These are phyloP conservation scores for Tulasnella sp. DNA, from an alignment of 768 basidiomycete species.

Conservation along the genomic window DNA sequence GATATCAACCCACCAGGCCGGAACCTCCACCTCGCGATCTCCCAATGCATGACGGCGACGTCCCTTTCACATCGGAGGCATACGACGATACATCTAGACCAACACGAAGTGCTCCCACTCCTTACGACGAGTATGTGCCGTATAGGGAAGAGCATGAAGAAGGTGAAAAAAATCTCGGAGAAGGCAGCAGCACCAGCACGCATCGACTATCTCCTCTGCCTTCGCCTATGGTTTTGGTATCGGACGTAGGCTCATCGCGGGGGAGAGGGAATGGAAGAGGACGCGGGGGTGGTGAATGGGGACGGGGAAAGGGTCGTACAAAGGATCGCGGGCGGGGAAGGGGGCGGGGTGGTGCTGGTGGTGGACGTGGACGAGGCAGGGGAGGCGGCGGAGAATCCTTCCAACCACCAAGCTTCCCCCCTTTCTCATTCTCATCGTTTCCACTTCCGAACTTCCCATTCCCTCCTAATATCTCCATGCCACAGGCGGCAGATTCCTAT, in stretches of 20 bases:
- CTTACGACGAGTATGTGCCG: constrained; percentile 50
- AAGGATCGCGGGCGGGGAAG: constrained; percentile 22
- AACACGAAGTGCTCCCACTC: constrained; percentile 54
- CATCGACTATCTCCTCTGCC: too few relatives aligned
- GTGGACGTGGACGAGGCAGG: constrained; percentile 4
- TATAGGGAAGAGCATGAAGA: neutral
- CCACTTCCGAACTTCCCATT: neutral
- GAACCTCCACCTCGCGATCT: constrained; percentile 5
- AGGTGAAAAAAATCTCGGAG: neutral
- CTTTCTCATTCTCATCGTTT: neutral
- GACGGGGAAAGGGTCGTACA: constrained; percentile 24
- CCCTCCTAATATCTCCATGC: neutral
- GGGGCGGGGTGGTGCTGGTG: constrained; percentile 24
- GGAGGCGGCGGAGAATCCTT: neutral
- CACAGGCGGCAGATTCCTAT: neutral
- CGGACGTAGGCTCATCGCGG: neutral
- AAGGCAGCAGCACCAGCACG: neutral
- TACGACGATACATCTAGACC: constrained; percentile 28
- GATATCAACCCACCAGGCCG: neutral
- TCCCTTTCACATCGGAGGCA: neutral
- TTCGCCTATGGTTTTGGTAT: neutral
- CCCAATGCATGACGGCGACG: neutral
- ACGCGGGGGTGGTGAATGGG: constrained; percentile 13
- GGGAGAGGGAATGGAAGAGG: neutral
- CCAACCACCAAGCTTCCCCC: neutral